Percentiles rank a stretch among this genome's conserved stretches.
Conservation (phyloP, 2,329 filamentous ascomycete genomes). For the Botrytis galanthina region DNA sequence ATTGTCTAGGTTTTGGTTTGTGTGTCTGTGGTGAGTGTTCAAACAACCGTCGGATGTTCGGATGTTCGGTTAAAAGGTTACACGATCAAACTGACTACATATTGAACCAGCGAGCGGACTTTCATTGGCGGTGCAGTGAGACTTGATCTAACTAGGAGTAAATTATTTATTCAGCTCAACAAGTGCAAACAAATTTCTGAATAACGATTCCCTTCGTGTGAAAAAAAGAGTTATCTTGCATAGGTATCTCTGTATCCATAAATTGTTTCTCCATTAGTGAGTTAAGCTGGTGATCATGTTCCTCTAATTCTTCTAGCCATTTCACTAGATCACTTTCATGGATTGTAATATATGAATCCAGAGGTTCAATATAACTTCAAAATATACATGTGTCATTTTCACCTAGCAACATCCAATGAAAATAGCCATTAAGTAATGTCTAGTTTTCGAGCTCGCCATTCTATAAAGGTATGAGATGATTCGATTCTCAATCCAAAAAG, state of each 20-base stretch:
- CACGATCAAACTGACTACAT: not conserved
- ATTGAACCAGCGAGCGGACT: not conserved
- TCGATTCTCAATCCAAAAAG: not conserved
- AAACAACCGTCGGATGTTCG: not conserved
- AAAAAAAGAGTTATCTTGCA: not conserved
- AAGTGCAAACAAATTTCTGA: not conserved
- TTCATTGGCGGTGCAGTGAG: not conserved
- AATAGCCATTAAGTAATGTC: not conserved
- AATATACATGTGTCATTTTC: not conserved
- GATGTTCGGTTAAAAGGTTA: no score
- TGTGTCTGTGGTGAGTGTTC: not conserved
- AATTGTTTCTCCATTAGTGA: not conserved
- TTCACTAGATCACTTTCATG: not conserved
- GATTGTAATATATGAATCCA: not conserved
- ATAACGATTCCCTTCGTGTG: not conserved
- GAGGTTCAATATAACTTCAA: not conserved
- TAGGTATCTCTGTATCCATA: not conserved
- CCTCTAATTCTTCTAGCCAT: not conserved
- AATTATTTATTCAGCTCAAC: not conserved
- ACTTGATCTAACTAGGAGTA: not conserved
- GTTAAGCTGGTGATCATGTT: not conserved
- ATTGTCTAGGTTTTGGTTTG: not conserved
- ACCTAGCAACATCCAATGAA: not conserved
- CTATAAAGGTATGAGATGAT: not conserved
- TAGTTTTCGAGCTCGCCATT: not conserved